Evolutionary conservation across 2,329 filamentous ascomycete genomes (phyloP).

Genomic region (Monilinia fructigena): DNA sequence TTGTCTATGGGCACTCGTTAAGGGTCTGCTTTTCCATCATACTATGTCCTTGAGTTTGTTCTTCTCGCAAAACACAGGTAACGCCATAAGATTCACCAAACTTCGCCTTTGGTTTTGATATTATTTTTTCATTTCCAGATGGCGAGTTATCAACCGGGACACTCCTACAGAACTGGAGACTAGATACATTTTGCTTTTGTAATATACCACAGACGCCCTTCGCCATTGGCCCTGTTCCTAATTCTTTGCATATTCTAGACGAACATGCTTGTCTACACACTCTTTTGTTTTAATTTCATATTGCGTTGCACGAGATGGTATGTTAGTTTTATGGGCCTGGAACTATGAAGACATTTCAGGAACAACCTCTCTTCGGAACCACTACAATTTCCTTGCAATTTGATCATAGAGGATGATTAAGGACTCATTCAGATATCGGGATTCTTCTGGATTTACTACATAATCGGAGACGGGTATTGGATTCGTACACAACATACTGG

Average conservation of each 20-base stretch:
- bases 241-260: constrained; percentile 15
- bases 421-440: constrained; percentile 5
- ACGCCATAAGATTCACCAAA: neutral
- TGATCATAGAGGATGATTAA: constrained; percentile 22
- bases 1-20: constrained; percentile 61
- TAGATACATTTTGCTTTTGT: constrained; percentile 20
- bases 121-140: neutral
- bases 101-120: constrained; percentile 7
- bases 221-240: constrained; percentile 1
- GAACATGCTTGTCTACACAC: constrained; percentile 12
- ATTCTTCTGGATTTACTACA: constrained; percentile 23
- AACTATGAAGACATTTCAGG: constrained; percentile 13
- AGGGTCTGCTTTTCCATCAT: neutral
- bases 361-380: neutral
- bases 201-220: constrained; percentile 20
- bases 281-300: constrained; percentile 10
- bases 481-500: constrained; percentile 22
- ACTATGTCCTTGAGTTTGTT: neutral
- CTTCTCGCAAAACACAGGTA: neutral
- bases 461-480: constrained; percentile 19
- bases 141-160: neutral
- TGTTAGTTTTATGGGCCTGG: constrained; percentile 3
- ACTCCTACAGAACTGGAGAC: constrained; percentile 12
- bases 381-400: constrained; percentile 14
- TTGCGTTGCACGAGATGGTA: neutral